Evolutionary conservation across 257 asterid species (phyloP), one percentile per base, ranked within the genome.

Genomic region (Petunia axillaris): DNA sequence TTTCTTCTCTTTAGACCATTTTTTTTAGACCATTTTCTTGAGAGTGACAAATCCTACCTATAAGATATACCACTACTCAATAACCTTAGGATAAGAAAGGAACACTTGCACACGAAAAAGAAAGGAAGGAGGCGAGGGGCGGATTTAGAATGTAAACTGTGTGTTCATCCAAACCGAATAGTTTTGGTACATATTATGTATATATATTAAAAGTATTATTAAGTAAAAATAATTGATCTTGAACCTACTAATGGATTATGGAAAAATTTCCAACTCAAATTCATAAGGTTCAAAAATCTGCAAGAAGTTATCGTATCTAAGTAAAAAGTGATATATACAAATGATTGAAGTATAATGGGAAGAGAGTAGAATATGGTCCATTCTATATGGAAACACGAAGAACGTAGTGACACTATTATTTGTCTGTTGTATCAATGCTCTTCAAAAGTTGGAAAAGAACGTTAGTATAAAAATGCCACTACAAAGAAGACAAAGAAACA

Each of bases 321-420:
- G 50, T 3, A 55, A 39, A 77, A 40, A 68, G 57, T 64, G 70
- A 77, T 41, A 25, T 25, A 25, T 25, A 37, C 4, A 60, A 75
- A 75, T 75, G 3, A 75, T 75, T 54, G 6, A 55, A 58, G 80
- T 40, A 25, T 77, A 77, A 77, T 77, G 80, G 68, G 16, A 77
- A 35, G 76, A 59, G 55, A 25, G 77, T 25, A 25, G 40, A 15
- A 16, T 43, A 71, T 71, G 77, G 77, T 71, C 60, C 77, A 48
- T 46, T 48, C 36, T 48, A 16, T 36, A 16, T 68, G 40, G 57
- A 68, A 15, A 43, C 70, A 64, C 3, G 46, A 64, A 64, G 3
- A 64, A 68, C 14, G 43, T 35, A 66, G 55, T 68, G 76, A 68
- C 57, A 68, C 16, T 46, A 71, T 11, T 59, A 44, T 59, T 77